Percentiles rank a stretch among this genome's conserved stretches.
Evolutionary conservation across 2,329 filamentous ascomycete species (phyloP).

Genomic region (Ciborinia camelliae): DNA sequence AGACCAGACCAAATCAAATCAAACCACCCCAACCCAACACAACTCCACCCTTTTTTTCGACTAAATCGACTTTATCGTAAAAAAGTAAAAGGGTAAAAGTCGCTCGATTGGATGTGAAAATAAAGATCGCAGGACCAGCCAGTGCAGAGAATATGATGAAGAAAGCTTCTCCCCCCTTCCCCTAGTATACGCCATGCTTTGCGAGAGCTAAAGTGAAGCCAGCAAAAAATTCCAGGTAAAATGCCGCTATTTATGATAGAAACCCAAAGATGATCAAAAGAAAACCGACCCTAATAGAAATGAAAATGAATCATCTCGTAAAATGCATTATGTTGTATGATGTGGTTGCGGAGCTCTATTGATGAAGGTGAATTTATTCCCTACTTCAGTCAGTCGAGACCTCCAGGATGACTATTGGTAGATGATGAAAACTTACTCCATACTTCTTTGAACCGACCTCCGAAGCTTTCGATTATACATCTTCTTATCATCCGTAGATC

Average conservation of each 20-base stretch:
- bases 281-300: background rate
- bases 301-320: background rate
- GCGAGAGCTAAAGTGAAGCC: background rate
- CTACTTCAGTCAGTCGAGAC: background rate
- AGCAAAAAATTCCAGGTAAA: background rate
- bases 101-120: background rate
- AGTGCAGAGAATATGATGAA: background rate
- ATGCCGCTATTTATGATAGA: background rate
- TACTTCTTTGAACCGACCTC: slow-evolving; percentile 68
- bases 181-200: background rate
- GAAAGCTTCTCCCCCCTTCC: background rate
- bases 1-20: background rate
- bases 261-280: background rate
- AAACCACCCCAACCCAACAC: too few species aligned
- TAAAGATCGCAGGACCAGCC: background rate
- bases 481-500: slow-evolving; percentile 72
- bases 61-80: background rate
- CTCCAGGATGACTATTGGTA: background rate
- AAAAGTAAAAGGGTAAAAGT: background rate
- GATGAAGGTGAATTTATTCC: background rate
- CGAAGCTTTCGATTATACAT: slow-evolving; percentile 78
- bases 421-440: slow-evolving; percentile 47
- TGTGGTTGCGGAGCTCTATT: background rate
- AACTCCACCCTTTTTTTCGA: too few species aligned
- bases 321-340: too few species aligned